phyloP scores from a whole-genome alignment of 2,329 filamentous ascomycete species.

The Lachnellula willkommii region DNA sequence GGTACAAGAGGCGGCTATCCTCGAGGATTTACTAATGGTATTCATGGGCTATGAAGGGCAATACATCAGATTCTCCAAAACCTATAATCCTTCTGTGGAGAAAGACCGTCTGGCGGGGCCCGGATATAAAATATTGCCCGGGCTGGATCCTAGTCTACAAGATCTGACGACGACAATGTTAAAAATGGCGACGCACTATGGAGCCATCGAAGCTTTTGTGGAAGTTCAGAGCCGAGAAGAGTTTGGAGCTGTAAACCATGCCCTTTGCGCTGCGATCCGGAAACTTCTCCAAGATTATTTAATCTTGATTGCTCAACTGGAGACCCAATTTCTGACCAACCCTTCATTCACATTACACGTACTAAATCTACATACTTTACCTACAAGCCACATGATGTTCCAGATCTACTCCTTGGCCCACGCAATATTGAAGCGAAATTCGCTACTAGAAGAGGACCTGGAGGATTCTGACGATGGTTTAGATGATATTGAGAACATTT shows the following conservation, averaged over 20 bases:
- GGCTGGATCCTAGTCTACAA: slow-evolving; percentile 83
- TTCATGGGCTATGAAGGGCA: slow-evolving; percentile 99
- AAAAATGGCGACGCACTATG: slow-evolving; percentile 90
- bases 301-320: slow-evolving; percentile 88
- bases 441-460: slow-evolving; percentile 70
- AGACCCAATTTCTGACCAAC: slow-evolving; percentile 87
- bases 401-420: slow-evolving; percentile 85
- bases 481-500: slow-evolving; percentile 78
- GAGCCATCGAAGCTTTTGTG: slow-evolving; percentile 84
- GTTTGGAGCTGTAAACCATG: slow-evolving; percentile 92
- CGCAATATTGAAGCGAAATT: slow-evolving; percentile 83
- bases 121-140: slow-evolving; percentile 69
- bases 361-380: slow-evolving; percentile 84
- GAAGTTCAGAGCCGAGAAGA: slow-evolving; percentile 91
- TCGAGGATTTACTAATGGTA: slow-evolving; percentile 88
- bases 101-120: slow-evolving; percentile 83
- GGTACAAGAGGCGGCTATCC: slow-evolving; percentile 76
- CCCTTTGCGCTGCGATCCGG: slow-evolving; percentile 88
- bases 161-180: slow-evolving; percentile 86
- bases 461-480: slow-evolving; percentile 57
- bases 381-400: slow-evolving; percentile 84
- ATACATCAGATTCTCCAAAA: slow-evolving; percentile 81
- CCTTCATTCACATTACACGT: slow-evolving; percentile 87
- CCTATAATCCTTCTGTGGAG: slow-evolving; percentile 78
- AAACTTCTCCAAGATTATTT: slow-evolving; percentile 91